These are phyloP conservation scores for Paraconiothyrium sp. DNA, from an alignment of 2,329 filamentous ascomycete species.

Conservation along the genomic window DNA sequence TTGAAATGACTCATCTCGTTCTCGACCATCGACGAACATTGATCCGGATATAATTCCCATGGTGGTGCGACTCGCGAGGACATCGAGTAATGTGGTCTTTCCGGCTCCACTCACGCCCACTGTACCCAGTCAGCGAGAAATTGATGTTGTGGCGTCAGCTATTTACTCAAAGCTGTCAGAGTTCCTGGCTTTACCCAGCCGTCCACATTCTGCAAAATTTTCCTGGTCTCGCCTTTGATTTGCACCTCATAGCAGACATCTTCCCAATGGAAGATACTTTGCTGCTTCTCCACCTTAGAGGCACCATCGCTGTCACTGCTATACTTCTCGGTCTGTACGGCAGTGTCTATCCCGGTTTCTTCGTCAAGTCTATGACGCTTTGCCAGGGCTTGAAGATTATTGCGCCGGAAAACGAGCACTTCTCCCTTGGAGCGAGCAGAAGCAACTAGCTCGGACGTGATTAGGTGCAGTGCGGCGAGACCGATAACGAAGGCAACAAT, in stretches of 20 bases:
- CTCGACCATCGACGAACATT: conserved; percentile 80
- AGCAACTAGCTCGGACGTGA: conserved; percentile 57
- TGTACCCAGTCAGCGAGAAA: conserved; percentile 62
- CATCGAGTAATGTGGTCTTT: conserved; percentile 90
- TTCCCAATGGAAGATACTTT: conserved; percentile 86
- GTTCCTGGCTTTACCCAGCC: conserved; percentile 96
- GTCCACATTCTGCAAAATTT: conserved; percentile 85
- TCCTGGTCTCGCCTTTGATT: conserved; percentile 78
- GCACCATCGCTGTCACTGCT: conserved; percentile 35
- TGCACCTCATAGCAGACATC: conserved; percentile 81
- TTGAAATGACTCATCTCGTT: conserved; percentile 83
- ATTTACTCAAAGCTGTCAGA: conserved; percentile 73
- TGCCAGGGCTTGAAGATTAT: conserved; percentile 38
- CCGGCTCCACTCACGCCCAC: conserved; percentile 88
- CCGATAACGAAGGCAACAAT: conserved; percentile 56
- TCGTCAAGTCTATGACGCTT: conserved; percentile 44
- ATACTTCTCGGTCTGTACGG: conserved; percentile 40
- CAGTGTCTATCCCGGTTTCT: conserved; percentile 43
- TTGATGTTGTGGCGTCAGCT: conserved; percentile 29
- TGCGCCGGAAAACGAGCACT: conserved; percentile 58
- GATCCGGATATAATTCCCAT: conserved; percentile 92
- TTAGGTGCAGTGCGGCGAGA: conserved; percentile 54
- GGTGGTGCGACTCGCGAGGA: conserved; percentile 82
- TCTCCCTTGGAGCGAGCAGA: conserved; percentile 62
- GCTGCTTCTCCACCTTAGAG: conserved; percentile 51